Conservation (phyloP, 768 basidiomycete species). For the Suillus paluster region DNA sequence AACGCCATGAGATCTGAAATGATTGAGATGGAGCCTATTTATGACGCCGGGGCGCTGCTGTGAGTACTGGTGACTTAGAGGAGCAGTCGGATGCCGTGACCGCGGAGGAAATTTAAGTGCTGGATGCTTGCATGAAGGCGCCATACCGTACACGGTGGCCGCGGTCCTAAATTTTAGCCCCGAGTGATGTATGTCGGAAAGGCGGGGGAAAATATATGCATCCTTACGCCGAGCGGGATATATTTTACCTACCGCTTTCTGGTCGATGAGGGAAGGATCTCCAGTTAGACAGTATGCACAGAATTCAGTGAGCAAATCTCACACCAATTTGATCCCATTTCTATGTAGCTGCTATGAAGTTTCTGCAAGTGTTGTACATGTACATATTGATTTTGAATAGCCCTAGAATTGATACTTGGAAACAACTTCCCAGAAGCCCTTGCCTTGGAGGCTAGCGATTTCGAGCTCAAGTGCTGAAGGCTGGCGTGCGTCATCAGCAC, state of each 20-base stretch:
- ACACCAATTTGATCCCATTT: neutral
- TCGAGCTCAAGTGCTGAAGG: conserved; percentile 55
- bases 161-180: neutral
- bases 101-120: neutral
- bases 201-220: too few relatives aligned
- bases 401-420: conserved; percentile 39
- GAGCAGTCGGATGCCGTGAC: too few relatives aligned
- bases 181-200: neutral
- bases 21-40: too few relatives aligned
- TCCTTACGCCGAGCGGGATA: too few relatives aligned
- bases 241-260: too few relatives aligned
- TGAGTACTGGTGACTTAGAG: neutral
- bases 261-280: neutral
- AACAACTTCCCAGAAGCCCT: conserved; percentile 52
- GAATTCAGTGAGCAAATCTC: neutral
- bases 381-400: neutral
- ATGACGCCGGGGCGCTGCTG: neutral
- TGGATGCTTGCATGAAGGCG: neutral
- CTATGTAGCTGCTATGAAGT: neutral
- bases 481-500: conserved; percentile 47
- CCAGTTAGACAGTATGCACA: neutral
- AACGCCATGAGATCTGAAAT: too few relatives aligned
- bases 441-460: conserved; percentile 57
- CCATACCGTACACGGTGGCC: too few relatives aligned
- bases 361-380: neutral